Evolutionary conservation across 1,284 basidiomycete genomes (phyloP).

Genomic region (Malassezia psittaci): DNA sequence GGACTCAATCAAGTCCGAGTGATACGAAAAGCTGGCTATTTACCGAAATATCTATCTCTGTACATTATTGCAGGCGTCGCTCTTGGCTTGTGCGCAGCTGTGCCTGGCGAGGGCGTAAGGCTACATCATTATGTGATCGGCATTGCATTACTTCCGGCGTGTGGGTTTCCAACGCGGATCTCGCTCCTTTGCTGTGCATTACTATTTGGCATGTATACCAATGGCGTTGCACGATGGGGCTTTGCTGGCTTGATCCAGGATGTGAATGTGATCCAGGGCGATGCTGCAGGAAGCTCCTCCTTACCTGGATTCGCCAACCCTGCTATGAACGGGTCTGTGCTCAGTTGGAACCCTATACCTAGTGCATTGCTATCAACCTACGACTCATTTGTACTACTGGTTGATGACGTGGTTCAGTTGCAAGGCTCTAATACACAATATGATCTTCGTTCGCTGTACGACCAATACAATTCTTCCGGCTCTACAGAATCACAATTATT

Average conservation of each 20-base stretch:
- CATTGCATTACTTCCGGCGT: slow-evolving; percentile 64
- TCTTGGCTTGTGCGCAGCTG: slow-evolving; percentile 58
- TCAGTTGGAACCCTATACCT: slow-evolving; percentile 59
- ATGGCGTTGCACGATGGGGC: slow-evolving; percentile 45
- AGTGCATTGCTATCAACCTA: slow-evolving; percentile 51
- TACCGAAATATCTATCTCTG: slow-evolving; percentile 58
- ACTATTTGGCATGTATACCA: slow-evolving; percentile 64
- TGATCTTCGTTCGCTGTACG: slow-evolving; percentile 22
- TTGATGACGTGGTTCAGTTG: slow-evolving; percentile 75
- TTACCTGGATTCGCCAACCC: slow-evolving; percentile 59
- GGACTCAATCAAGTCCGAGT: slow-evolving; percentile 66
- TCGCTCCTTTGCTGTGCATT: slow-evolving; percentile 71
- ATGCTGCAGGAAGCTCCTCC: slow-evolving; percentile 61
- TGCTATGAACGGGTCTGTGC: slow-evolving; percentile 1
- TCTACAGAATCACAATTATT: background rate
- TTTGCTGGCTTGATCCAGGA: slow-evolving; percentile 73
- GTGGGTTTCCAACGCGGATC: slow-evolving; percentile 67
- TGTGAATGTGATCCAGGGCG: slow-evolving; percentile 61
- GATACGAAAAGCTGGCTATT: slow-evolving; percentile 69
- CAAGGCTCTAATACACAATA: slow-evolving; percentile 54
- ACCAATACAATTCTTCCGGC: background rate
- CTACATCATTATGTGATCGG: slow-evolving; percentile 58
- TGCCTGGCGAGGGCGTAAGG: slow-evolving; percentile 54
- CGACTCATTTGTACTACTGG: slow-evolving; percentile 66
- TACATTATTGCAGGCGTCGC: slow-evolving; percentile 57